Percentiles rank a stretch among this genome's conserved stretches.
Conservation (phyloP, 108 stramenopile species). For the Fistulifera pelliculosa region DNA sequence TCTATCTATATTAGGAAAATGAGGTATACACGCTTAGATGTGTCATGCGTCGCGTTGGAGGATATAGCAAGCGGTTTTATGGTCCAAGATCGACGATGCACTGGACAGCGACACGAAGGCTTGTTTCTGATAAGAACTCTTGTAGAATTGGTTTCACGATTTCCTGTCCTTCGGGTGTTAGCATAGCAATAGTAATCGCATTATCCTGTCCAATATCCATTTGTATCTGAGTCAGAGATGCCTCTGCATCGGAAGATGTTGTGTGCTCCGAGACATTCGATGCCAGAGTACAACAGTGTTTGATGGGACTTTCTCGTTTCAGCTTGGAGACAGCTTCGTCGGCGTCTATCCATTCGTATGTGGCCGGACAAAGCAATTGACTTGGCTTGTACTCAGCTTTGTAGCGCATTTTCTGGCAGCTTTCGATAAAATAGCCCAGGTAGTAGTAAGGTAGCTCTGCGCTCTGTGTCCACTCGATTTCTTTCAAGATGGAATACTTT, state of each 20-base stretch:
- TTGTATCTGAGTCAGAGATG: constrained; percentile 8
- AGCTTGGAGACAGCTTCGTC: constrained; percentile 43
- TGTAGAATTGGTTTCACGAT: constrained; percentile 50
- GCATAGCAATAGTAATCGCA: constrained; percentile 51
- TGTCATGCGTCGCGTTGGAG: too few species aligned
- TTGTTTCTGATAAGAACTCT: constrained; percentile 53
- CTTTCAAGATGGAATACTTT: constrained; percentile 86
- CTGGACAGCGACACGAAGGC: constrained; percentile 28
- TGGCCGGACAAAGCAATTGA: constrained; percentile 81
- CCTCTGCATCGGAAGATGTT: constrained; percentile 2
- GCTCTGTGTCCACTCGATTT: constrained; percentile 83
- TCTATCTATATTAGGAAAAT: too few species aligned
- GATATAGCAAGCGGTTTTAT: too few species aligned
- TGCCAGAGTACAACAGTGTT: constrained; percentile 31
- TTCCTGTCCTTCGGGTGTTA: constrained; percentile 50
- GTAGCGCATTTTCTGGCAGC: constrained; percentile 92
- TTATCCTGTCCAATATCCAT: constrained; percentile 51
- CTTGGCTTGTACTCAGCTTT: constrained; percentile 94
- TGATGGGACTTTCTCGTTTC: constrained; percentile 34
- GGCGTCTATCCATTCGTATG: constrained; percentile 75
- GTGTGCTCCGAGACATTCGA: neutral
- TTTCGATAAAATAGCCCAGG: constrained; percentile 94
- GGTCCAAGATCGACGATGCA: constrained; percentile 39
- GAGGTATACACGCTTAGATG: too few species aligned
- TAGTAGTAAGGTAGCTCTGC: constrained; percentile 74